A percentile compares a stretch with the other conserved stretches of the same genome.
Evolutionary conservation across 2,329 filamentous ascomycete species (phyloP).

Genomic region (Exophiala spinifera): DNA sequence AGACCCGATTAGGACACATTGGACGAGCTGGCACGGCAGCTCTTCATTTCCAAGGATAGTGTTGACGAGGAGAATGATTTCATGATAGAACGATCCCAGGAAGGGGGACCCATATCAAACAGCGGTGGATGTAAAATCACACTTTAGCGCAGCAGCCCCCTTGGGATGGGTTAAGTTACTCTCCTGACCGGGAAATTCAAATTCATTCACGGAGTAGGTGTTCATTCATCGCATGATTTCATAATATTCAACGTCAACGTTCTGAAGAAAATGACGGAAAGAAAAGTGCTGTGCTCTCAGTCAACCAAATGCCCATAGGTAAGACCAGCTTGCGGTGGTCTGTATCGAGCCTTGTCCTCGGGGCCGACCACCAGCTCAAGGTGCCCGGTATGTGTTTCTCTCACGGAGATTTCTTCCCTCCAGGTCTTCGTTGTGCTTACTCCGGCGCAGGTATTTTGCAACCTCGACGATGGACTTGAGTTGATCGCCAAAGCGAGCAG

Average conservation of each 20-base stretch:
- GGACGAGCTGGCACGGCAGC: neutral
- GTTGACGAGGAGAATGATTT: neutral
- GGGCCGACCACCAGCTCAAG: constrained; percentile 21
- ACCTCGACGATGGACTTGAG: constrained; percentile 13
- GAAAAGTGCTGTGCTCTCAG: neutral
- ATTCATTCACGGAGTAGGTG: too few relatives aligned
- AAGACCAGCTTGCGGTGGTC: constrained; percentile 3
- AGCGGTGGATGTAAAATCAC: too few relatives aligned
- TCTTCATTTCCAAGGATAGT: neutral
- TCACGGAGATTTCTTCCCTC: constrained; percentile 16
- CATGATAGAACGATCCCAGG: too few relatives aligned
- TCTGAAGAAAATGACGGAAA: neutral
- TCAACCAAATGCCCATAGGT: constrained; percentile 10
- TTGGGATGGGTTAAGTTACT: too few relatives aligned
- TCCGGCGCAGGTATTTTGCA: constrained; percentile 22
- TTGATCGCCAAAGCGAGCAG: constrained; percentile 20
- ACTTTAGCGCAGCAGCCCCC: too few relatives aligned
- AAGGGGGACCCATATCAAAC: too few relatives aligned
- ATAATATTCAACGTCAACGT: too few relatives aligned
- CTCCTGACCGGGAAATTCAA: too few relatives aligned
- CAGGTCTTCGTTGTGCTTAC: constrained; percentile 15
- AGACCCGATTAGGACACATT: neutral
- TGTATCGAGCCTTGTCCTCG: constrained; percentile 7
- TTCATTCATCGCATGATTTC: too few relatives aligned
- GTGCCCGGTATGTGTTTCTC: constrained; percentile 16